A percentile compares a stretch with the other conserved stretches of the same genome.
Conservation (phyloP, 2,329 filamentous ascomycete genomes). For the Pseudogymnoascus sp. region DNA sequence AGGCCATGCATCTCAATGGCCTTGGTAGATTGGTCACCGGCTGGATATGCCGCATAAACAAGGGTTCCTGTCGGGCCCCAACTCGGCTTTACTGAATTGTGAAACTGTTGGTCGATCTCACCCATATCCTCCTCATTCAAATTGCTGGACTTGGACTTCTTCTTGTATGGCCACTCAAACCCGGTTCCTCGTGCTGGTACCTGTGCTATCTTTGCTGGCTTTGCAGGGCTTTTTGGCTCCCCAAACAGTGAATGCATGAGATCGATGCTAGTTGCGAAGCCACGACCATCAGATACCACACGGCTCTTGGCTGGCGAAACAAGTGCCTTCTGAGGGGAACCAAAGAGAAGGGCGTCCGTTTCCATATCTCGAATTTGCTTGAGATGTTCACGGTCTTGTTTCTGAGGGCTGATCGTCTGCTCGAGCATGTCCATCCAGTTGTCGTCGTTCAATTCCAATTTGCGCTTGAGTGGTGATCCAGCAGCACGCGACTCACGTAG, state of each 20-base stretch:
- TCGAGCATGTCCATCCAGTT: constrained; percentile 93
- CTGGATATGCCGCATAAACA: constrained; percentile 45
- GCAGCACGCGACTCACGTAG: constrained; percentile 56
- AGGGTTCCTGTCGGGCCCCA: constrained; percentile 72
- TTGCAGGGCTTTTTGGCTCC: constrained; percentile 52
- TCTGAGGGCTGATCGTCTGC: constrained; percentile 87
- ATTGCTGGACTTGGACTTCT: constrained; percentile 61
- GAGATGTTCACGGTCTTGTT: constrained; percentile 74
- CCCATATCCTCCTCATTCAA: constrained; percentile 54
- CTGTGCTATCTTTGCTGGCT: neutral
- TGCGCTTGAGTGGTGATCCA: constrained; percentile 48
- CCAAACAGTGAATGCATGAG: constrained; percentile 92
- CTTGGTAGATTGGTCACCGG: constrained; percentile 15
- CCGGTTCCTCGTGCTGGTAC: neutral
- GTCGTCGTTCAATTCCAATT: constrained; percentile 53
- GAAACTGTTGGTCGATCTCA: constrained; percentile 56
- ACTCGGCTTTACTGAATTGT: constrained; percentile 65
- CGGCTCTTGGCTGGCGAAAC: constrained; percentile 15
- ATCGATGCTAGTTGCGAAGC: constrained; percentile 84
- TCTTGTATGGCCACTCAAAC: constrained; percentile 75
- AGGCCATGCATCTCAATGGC: constrained; percentile 37
- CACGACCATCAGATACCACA: constrained; percentile 39
- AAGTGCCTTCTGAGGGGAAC: constrained; percentile 30
- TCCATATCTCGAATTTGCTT: constrained; percentile 46
- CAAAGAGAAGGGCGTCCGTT: constrained; percentile 20